A percentile compares a stretch with the other conserved stretches of the same genome.
Conservation (phyloP, 106 monocot genomes). For the Allium fistulosum region DNA sequence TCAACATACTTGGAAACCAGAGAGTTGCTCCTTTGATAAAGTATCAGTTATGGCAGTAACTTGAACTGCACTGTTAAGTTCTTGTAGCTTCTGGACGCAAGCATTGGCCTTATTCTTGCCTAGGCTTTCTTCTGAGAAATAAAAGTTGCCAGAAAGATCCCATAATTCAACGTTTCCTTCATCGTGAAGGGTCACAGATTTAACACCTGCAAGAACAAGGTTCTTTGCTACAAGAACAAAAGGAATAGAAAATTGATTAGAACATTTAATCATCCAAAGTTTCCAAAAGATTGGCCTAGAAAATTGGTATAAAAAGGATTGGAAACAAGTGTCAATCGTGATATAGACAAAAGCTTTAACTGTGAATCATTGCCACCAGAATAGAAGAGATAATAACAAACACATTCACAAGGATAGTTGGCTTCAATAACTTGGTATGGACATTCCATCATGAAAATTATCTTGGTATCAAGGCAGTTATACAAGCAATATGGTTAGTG, state of each 20-base stretch:
- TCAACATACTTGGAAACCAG: conserved; percentile 60
- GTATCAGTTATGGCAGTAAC: conserved; percentile 42
- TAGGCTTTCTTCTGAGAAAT: conserved; percentile 63
- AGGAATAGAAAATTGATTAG: not conserved
- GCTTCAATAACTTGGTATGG: too few relatives aligned
- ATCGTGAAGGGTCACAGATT: conserved; percentile 72
- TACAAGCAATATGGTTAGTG: too few relatives aligned
- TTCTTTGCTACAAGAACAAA: conserved; percentile 64
- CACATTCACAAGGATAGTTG: too few relatives aligned
- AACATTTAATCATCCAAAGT: too few relatives aligned
- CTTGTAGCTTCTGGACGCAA: conserved; percentile 71
- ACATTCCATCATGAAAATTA: too few relatives aligned
- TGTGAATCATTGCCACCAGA: too few relatives aligned
- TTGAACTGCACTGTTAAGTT: conserved; percentile 74
- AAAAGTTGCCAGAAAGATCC: conserved; percentile 77
- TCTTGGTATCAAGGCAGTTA: too few relatives aligned
- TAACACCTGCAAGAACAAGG: conserved; percentile 79
- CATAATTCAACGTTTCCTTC: conserved; percentile 59
- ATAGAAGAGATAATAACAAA: too few relatives aligned
- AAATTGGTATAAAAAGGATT: too few relatives aligned
- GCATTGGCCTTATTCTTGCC: conserved; percentile 66
- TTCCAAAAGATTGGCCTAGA: too few relatives aligned
- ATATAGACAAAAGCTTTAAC: too few relatives aligned
- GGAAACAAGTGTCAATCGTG: too few relatives aligned
- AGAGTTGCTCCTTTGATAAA: conserved; percentile 67